phyloP scores from a whole-genome alignment of 78 protist genomes.

The Dictyostelium discoideum region dicty_2.7 NC_007091.3:287501-288000 shows the following conservation, averaged over 20 bases:
- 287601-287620: too few relatives aligned
- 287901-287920: background rate
- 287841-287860: slow-evolving; percentile 72
- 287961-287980: slow-evolving; percentile 66
- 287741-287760: slow-evolving; percentile 45
- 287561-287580: background rate
- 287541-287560: slow-evolving; percentile 37
- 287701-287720: slow-evolving; percentile 71
- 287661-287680: slow-evolving; percentile 24
- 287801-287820: slow-evolving; percentile 65
- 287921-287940: slow-evolving; percentile 62
- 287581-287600: background rate
- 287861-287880: slow-evolving; percentile 47
- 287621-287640: background rate
- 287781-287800: slow-evolving; percentile 49
- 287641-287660: background rate
- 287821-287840: slow-evolving; percentile 73
- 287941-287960: slow-evolving; percentile 84
- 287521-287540: slow-evolving; percentile 19
- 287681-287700: slow-evolving; percentile 65
- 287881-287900: slow-evolving; percentile 33
- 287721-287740: slow-evolving; percentile 23
- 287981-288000: slow-evolving; percentile 86
- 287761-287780: slow-evolving; percentile 54
- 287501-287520: background rate